Evolutionary conservation across 2,329 filamentous ascomycete species (phyloP), one percentile per base, ranked within the genome.

Genomic region (Penicillium corylophilum): DNA sequence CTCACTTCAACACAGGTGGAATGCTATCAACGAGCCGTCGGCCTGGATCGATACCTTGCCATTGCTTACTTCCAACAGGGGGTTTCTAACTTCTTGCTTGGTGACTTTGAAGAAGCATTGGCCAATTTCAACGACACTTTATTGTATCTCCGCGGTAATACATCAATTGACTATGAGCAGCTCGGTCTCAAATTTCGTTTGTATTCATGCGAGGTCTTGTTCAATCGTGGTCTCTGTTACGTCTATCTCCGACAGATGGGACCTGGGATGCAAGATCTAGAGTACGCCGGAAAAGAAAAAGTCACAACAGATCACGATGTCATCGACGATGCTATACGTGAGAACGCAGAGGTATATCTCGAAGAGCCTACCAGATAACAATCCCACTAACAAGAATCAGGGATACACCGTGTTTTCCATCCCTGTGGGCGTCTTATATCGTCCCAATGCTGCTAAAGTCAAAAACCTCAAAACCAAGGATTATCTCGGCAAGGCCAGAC

Each of bases 331-430:
- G 94, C 94, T 4, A 97, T 99, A 61, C 80, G 83, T 48, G 94
- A 97, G 70, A 86, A 92, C 65, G 94, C 94, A 54, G 91, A 96
- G 81, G 90, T 94, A 79, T 26, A 24, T 13, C 5, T 9, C 7
- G 12, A 46, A 4, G 18, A 24, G 16, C 24, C n/a, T 4, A 8
- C 10, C 9, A 10, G 13, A 42, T 3, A n/a, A n/a, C n/a, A n/a
- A n/a, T 10, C 22, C 18, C 16, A 13, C 46, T 22, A 43, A 35
- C 26, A 16, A 15, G 23, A 39, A 36, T 35, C 55, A 95, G 89
- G 94, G 93, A 42, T 99, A 99, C 69, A 97, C 94, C 0, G 94
- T 99, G 38, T 99, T 99, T 75, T 97, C 92, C 0, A 97, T 97
- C 47, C 94, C 94, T 0, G 92, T 97, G 12, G 94, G 94, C 22